phyloP scores from a whole-genome alignment of 2,329 filamentous ascomycete genomes.

The Fusarium palustre region DNA sequence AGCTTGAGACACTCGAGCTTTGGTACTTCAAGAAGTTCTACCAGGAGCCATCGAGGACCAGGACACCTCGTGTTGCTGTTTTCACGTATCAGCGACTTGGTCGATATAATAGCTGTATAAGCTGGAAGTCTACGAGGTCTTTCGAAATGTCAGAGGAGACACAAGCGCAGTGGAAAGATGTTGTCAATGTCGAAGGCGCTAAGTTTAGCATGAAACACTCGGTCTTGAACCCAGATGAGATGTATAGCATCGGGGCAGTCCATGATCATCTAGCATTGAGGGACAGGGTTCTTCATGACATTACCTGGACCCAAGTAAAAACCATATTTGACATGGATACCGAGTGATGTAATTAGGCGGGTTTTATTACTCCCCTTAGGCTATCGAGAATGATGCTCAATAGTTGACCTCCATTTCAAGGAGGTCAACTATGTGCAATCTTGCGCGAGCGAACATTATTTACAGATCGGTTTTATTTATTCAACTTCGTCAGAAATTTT shows the following conservation, averaged over 20 bases:
- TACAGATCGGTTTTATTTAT: too few species aligned
- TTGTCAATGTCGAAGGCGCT: rapidly evolving
- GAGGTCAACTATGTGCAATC: too few species aligned
- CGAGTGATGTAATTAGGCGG: too few species aligned
- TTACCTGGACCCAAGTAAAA: neutral
- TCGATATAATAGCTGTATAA: neutral
- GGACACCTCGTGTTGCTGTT: neutral
- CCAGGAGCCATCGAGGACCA: rapidly evolving
- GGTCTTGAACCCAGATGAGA: rapidly evolving
- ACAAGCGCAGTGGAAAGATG: neutral
- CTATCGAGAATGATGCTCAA: too few species aligned
- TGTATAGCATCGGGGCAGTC: neutral
- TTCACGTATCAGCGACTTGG: conserved; percentile 21
- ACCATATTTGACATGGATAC: too few species aligned
- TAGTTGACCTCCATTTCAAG: too few species aligned
- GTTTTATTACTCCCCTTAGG: too few species aligned
- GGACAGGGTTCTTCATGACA: neutral
- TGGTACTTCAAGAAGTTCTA: conserved; percentile 5
- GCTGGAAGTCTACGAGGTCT: neutral
- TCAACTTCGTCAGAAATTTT: too few species aligned
- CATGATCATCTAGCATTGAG: neutral
- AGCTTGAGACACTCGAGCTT: conserved; percentile 16
- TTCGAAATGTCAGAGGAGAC: neutral
- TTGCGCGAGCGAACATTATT: too few species aligned
- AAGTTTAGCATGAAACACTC: neutral